These are phyloP conservation scores for Colletotrichum coccodes DNA, from an alignment of 2,329 filamentous ascomycete species.

Conservation along the genomic window DNA sequence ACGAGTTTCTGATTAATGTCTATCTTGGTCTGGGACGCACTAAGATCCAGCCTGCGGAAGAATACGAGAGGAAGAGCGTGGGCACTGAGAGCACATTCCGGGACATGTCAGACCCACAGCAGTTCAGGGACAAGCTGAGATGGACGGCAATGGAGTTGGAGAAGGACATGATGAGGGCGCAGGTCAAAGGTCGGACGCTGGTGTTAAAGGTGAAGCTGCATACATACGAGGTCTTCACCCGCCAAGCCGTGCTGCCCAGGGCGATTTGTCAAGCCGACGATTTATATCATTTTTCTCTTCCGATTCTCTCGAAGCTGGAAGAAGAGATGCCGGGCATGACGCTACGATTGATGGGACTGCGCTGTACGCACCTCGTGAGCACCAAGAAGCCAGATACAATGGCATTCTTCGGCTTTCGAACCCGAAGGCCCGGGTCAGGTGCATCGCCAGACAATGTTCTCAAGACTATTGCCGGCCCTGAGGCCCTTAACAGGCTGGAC, in stretches of 20 bases:
- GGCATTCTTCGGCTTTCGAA: constrained; percentile 79
- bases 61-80: constrained; percentile 91
- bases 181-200: constrained; percentile 90
- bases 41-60: constrained; percentile 84
- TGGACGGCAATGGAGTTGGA: constrained; percentile 87
- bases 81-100: constrained; percentile 93
- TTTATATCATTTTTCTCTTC: constrained; percentile 82
- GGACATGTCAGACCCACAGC: constrained; percentile 76
- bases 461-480: constrained; percentile 44
- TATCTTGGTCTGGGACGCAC: constrained; percentile 90
- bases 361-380: constrained; percentile 87
- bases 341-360: constrained; percentile 85
- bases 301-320: constrained; percentile 85
- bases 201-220: constrained; percentile 94
- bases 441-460: constrained; percentile 34
- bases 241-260: constrained; percentile 80
- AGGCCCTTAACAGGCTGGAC: constrained; percentile 45
- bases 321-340: constrained; percentile 84
- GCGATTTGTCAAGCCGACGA: constrained; percentile 81
- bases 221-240: constrained; percentile 89
- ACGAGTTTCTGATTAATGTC: constrained; percentile 84
- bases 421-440: constrained; percentile 35
- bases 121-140: constrained; percentile 81
- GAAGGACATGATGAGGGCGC: constrained; percentile 81
- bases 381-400: constrained; percentile 83